These are phyloP conservation scores for Zalerion maritima DNA, from an alignment of 495 filamentous ascomycete species.

Conservation along the genomic window DNA sequence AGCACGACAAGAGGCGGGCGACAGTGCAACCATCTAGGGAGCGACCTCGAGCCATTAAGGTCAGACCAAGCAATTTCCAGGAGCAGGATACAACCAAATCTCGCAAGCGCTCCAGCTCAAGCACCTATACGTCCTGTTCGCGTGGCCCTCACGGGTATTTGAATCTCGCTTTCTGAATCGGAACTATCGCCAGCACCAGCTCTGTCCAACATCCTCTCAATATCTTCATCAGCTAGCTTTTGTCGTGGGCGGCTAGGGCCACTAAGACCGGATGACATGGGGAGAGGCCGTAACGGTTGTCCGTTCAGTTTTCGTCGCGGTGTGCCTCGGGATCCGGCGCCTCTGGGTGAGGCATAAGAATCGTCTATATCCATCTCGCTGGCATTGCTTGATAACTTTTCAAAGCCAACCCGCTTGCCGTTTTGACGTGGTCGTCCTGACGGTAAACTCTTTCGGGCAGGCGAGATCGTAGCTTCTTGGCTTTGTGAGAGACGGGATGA, in stretches of 20 bases:
- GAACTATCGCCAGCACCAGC: conserved; percentile 27
- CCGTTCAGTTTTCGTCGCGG: conserved; percentile 26
- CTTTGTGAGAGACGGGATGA: conserved; percentile 15
- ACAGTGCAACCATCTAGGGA: no score
- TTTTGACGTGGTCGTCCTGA: conserved; percentile 25
- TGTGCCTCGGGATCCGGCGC: conserved; percentile 18
- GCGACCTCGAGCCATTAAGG: no score
- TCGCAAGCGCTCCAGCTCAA: no score
- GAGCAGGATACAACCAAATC: no score
- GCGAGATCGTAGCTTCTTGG: conserved; percentile 12
- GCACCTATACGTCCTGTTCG: no score
- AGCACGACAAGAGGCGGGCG: no score
- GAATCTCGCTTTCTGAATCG: conserved; percentile 35
- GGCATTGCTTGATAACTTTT: conserved; percentile 22
- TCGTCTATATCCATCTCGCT: conserved; percentile 30
- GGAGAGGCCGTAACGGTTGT: conserved; percentile 17
- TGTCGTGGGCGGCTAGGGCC: conserved; percentile 19
- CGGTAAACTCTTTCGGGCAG: conserved; percentile 29
- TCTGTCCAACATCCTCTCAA: conserved; percentile 32
- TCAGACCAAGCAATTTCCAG: no score
- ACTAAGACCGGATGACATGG: conserved; percentile 23
- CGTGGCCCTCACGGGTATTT: conserved; percentile 21
- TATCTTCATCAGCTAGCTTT: conserved; percentile 25
- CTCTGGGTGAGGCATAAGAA: conserved; percentile 17
- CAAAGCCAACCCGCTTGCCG: conserved; percentile 31